A percentile compares a stretch with the other conserved stretches of the same genome.
Evolutionary conservation across 257 asterid genomes (phyloP).

Genomic region (Verbascum thapsus): DNA sequence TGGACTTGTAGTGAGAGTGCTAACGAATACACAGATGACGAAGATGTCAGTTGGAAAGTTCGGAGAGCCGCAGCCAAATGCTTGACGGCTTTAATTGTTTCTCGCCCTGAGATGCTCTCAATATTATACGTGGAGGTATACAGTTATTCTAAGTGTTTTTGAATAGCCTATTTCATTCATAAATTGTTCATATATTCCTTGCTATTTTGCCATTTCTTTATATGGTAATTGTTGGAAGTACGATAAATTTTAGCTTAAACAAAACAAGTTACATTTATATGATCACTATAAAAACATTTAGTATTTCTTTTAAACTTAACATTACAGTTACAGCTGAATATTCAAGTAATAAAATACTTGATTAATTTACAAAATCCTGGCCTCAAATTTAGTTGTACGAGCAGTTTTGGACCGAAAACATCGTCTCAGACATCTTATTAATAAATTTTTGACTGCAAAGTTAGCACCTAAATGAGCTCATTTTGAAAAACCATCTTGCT

Average conservation of each 20-base stretch:
- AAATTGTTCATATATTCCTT: constrained; percentile 11
- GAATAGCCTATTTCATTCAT: neutral
- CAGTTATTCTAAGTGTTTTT: neutral
- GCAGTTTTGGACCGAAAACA: too few relatives aligned
- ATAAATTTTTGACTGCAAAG: neutral
- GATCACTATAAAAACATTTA: too few relatives aligned
- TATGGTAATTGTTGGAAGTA: too few relatives aligned
- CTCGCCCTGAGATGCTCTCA: constrained; percentile 97
- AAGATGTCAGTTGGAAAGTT: constrained; percentile 99
- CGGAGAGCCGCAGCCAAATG: constrained; percentile 99
- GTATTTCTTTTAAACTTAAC: too few relatives aligned
- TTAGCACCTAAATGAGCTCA: neutral
- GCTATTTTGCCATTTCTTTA: constrained; percentile 14
- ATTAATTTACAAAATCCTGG: too few relatives aligned
- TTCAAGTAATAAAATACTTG: too few relatives aligned
- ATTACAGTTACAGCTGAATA: too few relatives aligned
- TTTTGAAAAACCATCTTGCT: neutral
- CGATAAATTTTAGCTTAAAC: too few relatives aligned
- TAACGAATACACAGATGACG: constrained; percentile 95
- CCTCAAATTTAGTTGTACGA: too few relatives aligned
- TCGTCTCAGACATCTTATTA: too few relatives aligned
- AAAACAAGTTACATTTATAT: too few relatives aligned
- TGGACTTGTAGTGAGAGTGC: constrained; percentile 84
- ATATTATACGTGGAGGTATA: constrained; percentile 87
- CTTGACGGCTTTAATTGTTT: constrained; percentile 84